Evolutionary conservation across 441 rosid genomes (phyloP).

Genomic region (Bocquillonia castaneifolia): DNA sequence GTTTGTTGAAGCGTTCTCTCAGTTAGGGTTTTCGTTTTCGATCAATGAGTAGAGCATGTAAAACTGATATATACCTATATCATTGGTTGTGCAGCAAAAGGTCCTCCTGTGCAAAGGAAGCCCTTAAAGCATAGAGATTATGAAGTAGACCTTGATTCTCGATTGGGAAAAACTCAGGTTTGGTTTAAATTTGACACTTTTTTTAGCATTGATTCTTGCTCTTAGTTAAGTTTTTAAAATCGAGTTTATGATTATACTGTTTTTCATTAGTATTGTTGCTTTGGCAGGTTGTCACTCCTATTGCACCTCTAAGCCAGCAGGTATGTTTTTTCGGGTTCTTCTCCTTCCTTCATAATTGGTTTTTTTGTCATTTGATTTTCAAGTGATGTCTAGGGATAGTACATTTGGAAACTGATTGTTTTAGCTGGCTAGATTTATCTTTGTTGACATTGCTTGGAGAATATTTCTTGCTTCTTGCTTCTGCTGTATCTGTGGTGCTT

Average conservation of each 20-base stretch:
- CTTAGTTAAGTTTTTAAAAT: too few species aligned
- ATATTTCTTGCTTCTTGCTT: neutral
- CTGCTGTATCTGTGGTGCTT: neutral
- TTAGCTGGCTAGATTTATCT: neutral
- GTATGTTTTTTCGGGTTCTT: conserved; percentile 33
- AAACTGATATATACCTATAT: too few species aligned
- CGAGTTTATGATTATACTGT: too few species aligned
- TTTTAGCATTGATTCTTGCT: neutral
- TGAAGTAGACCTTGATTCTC: conserved; percentile 92
- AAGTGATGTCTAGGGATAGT: neutral
- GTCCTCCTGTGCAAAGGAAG: conserved; percentile 90
- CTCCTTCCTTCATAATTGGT: neutral
- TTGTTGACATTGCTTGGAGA: conserved; percentile 1
- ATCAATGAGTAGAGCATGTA: neutral
- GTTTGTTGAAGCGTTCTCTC: neutral
- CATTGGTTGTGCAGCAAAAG: conserved; percentile 71
- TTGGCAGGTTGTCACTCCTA: conserved; percentile 92
- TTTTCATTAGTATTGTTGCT: conserved; percentile 1
- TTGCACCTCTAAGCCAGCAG: conserved; percentile 98
- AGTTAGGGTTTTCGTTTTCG: neutral
- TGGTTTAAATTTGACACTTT: too few species aligned
- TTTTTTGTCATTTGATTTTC: neutral
- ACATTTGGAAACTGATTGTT: neutral
- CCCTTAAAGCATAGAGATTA: conserved; percentile 97
- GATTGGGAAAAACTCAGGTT: conserved; percentile 92